Evolutionary conservation across 306 rosid species (phyloP).

Genomic region (Sindora glabra): DNA sequence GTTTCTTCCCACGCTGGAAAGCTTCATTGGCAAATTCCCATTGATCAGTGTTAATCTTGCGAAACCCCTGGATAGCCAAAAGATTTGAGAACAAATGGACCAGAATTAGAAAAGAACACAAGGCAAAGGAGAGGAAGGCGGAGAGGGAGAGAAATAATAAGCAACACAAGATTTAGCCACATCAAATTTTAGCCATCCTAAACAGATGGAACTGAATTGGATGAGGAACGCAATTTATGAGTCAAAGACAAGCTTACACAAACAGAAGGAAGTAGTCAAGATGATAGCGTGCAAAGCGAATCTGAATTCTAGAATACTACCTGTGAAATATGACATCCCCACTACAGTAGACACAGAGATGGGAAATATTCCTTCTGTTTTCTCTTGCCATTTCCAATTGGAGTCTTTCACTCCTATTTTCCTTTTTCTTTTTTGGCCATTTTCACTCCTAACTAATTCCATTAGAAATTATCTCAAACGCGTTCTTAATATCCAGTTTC

Average conservation of each 20-base stretch:
- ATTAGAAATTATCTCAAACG: slow-evolving; percentile 22
- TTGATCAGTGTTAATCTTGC: slow-evolving; percentile 74
- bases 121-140: neutral
- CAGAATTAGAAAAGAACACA: neutral
- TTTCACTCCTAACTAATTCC: no score
- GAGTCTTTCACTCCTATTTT: slow-evolving; percentile 38
- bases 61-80: slow-evolving; percentile 77
- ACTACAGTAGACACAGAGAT: slow-evolving; percentile 18
- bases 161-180: slow-evolving; percentile 9
- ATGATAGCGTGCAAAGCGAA: slow-evolving; percentile 11
- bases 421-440: no score
- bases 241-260: slow-evolving; percentile 10
- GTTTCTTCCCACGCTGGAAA: slow-evolving; percentile 58
- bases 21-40: slow-evolving; percentile 93
- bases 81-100: slow-evolving; percentile 25
- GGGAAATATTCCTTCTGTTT: slow-evolving; percentile 31
- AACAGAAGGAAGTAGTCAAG: slow-evolving; percentile 2
- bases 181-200: slow-evolving; percentile 11
- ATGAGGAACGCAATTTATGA: slow-evolving; percentile 24
- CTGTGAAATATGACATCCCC: slow-evolving; percentile 37
- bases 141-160: neutral
- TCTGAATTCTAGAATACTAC: slow-evolving; percentile 24
- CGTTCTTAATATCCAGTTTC: slow-evolving; percentile 10
- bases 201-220: slow-evolving; percentile 11
- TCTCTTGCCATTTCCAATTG: slow-evolving; percentile 27